A percentile compares a stretch with the other conserved stretches of the same genome.
Conservation (phyloP, 805 yeast species). For the Wickerhamomyces mucosus region DNA sequence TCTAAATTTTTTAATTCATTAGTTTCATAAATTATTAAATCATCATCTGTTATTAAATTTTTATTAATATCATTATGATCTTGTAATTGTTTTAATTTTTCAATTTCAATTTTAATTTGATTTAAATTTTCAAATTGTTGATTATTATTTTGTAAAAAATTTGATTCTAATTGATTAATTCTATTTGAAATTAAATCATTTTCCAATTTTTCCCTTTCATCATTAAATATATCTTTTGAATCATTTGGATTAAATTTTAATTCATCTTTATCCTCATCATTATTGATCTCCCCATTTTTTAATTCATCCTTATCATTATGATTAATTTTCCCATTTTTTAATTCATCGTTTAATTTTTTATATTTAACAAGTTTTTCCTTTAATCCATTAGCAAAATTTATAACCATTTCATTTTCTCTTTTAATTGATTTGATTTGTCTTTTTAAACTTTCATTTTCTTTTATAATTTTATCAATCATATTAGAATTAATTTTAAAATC, state of each 20-base stretch:
- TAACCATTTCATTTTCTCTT: slow-evolving; percentile 22
- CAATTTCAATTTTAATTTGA: not conserved
- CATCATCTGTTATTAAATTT: slow-evolving; percentile 20
- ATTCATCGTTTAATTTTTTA: slow-evolving; percentile 21
- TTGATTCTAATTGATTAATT: slow-evolving; percentile 1
- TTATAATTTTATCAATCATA: slow-evolving; percentile 28
- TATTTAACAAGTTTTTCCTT: slow-evolving; percentile 27
- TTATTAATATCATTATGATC: not conserved
- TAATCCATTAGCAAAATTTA: slow-evolving; percentile 22
- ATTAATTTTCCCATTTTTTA: slow-evolving; percentile 10
- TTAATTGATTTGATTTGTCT: no score
- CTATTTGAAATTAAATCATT: slow-evolving; percentile 2
- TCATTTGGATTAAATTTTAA: slow-evolving; percentile 9
- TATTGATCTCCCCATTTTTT: slow-evolving; percentile 1
- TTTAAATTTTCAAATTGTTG: no score
- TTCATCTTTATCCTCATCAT: not conserved
- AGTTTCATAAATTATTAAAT: slow-evolving; percentile 25
- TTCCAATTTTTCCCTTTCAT: slow-evolving; percentile 1
- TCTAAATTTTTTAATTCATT: slow-evolving; percentile 25
- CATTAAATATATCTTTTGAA: slow-evolving; percentile 11
- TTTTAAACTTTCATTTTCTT: slow-evolving; percentile 27
- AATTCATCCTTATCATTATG: slow-evolving; percentile 7
- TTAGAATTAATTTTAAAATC: slow-evolving; percentile 26
- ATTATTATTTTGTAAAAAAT: not conserved
- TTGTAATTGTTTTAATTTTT: not conserved